Evolutionary conservation across 495 filamentous ascomycete species (phyloP), one percentile per base, ranked within the genome.

Genomic region (Aeminium ludgeri): DNA sequence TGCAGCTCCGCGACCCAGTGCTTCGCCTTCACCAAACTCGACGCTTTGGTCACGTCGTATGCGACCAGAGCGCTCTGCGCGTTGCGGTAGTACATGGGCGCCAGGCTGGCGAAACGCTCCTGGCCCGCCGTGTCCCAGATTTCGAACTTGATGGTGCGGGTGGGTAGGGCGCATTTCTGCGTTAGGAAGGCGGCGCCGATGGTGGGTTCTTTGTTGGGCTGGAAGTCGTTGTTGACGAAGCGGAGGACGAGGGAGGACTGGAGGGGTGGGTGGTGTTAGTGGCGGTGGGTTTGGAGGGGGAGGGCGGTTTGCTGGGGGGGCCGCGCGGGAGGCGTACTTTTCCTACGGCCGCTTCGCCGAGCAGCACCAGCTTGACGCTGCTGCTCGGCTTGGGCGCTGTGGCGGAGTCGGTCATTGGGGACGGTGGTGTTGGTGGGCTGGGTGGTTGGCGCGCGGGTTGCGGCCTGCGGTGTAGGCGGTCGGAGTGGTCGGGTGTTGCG

Each of bases 101-200:
- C 89, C 30, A 96, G 75, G 19, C 82, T 89, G 43, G 89, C 89
- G 59, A 96, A 97, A 41, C 89, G 84, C 64, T 97, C 89, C 63
- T 97, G 89, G 54, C 89, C 89, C 25, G 91, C 89, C 3, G 89
- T 97, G 71, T 97, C 89, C 89, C 89, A 97, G 53, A 97, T 97
- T 63, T 97, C 89, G 53, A 97, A 97, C 64, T 97, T 97, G 68
- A 97, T 96, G 44, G 84, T 97, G 41, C 89, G 77, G 51, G 78
- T 85, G 13, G 89, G 91, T 17, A 97, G 82, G 48, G 80, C 83
- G 67, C 85, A 93, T 78, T 96, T 96, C 61, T 97, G 89, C 47
- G 89, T 97, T 39, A 97, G 69, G 65, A 97, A 97, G 50, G 89
- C 89, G 52, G 89, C 89, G 68, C 89, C 89, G 67, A 97, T 97